A percentile compares a stretch with the other conserved stretches of the same genome.
These are phyloP conservation scores for Dictyostelium discoideum DNA, from an alignment of 78 protist genomes.

Conservation along the genomic window dicty_2.7 NC_007091.3:3055501-3056000, in stretches of 20 bases:
- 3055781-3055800: not conserved
- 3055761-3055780: not conserved
- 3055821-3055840: slow-evolving; percentile 78
- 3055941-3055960: not conserved
- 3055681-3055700: too few relatives aligned
- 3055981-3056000: not conserved
- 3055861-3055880: slow-evolving; percentile 71
- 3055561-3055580: too few relatives aligned
- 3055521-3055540: too few relatives aligned
- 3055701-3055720: not conserved
- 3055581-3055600: too few relatives aligned
- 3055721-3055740: not conserved
- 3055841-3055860: slow-evolving; percentile 80
- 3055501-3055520: too few relatives aligned
- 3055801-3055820: slow-evolving; percentile 53
- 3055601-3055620: too few relatives aligned
- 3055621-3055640: too few relatives aligned
- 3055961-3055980: not conserved
- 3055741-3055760: not conserved
- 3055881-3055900: slow-evolving; percentile 31
- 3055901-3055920: not conserved
- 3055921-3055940: not conserved
- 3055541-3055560: too few relatives aligned
- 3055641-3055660: too few relatives aligned
- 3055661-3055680: too few relatives aligned